Conservation (phyloP, 805 yeast genomes). For the Torulaspora delbrueckii region DNA sequence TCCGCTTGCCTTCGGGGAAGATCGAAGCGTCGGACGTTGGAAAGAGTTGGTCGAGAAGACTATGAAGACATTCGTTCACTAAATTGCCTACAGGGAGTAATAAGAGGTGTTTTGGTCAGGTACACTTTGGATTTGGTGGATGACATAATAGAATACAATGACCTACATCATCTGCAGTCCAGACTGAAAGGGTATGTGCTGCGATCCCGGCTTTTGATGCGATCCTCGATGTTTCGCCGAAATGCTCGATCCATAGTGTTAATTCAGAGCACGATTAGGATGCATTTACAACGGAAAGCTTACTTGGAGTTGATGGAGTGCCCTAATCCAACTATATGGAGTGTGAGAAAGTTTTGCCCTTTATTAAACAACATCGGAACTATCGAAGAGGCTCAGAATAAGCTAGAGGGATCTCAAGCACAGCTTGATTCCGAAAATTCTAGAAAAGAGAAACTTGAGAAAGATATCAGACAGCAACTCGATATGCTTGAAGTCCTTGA, state of each 20-base stretch:
- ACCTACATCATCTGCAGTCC: slow-evolving; percentile 48
- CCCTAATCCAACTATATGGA: slow-evolving; percentile 71
- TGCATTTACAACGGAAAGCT: slow-evolving; percentile 62
- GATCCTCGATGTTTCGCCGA: slow-evolving; percentile 45
- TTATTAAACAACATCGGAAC: slow-evolving; percentile 65
- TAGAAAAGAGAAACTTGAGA: slow-evolving; percentile 65
- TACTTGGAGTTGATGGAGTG: slow-evolving; percentile 65
- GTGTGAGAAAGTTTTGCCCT: slow-evolving; percentile 71
- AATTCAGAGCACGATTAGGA: slow-evolving; percentile 71
- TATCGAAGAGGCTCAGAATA: slow-evolving; percentile 72
- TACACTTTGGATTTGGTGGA: slow-evolving; percentile 49
- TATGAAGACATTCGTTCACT: slow-evolving; percentile 1
- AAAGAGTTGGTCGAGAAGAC: not conserved
- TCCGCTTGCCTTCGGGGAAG: slow-evolving; percentile 16
- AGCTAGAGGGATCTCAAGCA: slow-evolving; percentile 61
- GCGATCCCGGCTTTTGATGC: slow-evolving; percentile 37
- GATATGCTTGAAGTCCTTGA: slow-evolving; percentile 72
- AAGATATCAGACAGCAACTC: slow-evolving; percentile 68
- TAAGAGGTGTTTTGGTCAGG: slow-evolving; percentile 61
- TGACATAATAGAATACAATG: slow-evolving; percentile 48
- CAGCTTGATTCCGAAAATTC: slow-evolving; percentile 64
- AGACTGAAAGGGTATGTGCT: slow-evolving; percentile 44
- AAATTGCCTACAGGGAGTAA: slow-evolving; percentile 46
- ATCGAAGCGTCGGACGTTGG: slow-evolving; percentile 1
- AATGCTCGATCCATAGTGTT: slow-evolving; percentile 58